Percentiles rank a stretch among this genome's conserved stretches.
These are phyloP conservation scores for Trypanosoma avium DNA, from an alignment of 208 protist species.

Conservation along the genomic window DNA sequence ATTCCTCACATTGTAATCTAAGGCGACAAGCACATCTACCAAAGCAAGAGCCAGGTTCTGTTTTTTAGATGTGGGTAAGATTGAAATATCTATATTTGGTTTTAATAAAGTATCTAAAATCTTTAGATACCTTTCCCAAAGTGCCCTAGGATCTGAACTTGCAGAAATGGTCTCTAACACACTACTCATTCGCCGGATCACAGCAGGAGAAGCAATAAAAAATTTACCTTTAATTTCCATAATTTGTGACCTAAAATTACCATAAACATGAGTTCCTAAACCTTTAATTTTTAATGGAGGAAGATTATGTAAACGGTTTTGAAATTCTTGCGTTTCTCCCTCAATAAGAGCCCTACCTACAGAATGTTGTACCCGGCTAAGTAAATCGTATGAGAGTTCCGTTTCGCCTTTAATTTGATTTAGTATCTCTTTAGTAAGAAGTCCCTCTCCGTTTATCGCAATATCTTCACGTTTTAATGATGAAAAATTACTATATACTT, in stretches of 20 bases:
- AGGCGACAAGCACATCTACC: slow-evolving; percentile 49
- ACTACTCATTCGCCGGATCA: slow-evolving; percentile 34
- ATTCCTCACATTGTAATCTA: slow-evolving; percentile 41
- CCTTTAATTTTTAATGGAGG: not conserved
- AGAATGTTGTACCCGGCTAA: slow-evolving; percentile 9
- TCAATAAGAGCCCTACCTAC: slow-evolving; percentile 8
- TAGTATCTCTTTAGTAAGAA: not conserved
- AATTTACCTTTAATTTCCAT: slow-evolving; percentile 39
- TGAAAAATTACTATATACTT: slow-evolving; percentile 23
- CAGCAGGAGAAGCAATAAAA: slow-evolving; percentile 38
- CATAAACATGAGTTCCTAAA: not conserved
- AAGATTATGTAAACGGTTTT: not conserved
- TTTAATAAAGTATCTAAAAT: slow-evolving; percentile 25
- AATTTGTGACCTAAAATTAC: not conserved
- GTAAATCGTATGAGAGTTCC: slow-evolving; percentile 1
- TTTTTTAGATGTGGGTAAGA: slow-evolving; percentile 14
- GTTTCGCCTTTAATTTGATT: slow-evolving; percentile 1
- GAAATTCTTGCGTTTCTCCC: not conserved
- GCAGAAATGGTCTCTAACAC: slow-evolving; percentile 40
- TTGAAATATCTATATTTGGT: slow-evolving; percentile 11
- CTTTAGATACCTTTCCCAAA: slow-evolving; percentile 45
- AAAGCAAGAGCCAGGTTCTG: slow-evolving; percentile 40
- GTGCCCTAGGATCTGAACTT: slow-evolving; percentile 36
- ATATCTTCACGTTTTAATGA: not conserved
- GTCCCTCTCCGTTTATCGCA: not conserved